phyloP scores from a whole-genome alignment of 768 basidiomycete genomes.

The Lactarius quietus region DNA sequence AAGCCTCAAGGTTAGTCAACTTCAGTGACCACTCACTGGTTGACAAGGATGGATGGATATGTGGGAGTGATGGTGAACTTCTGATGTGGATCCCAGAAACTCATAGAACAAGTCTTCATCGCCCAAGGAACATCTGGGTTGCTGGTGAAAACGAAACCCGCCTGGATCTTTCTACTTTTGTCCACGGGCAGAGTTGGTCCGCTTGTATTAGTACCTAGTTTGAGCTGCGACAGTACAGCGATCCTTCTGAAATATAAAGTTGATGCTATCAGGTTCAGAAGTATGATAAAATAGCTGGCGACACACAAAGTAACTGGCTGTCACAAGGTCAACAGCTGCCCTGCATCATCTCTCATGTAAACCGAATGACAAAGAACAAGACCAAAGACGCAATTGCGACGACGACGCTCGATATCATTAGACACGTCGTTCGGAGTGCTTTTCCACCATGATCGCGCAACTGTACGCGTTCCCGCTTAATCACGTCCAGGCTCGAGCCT shows the following conservation, averaged over 20 bases:
- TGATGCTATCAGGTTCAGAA: too few species aligned
- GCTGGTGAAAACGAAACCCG: background rate
- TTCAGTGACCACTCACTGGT: background rate
- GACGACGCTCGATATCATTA: slow-evolving; percentile 49
- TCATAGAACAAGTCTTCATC: background rate
- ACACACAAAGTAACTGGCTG: too few species aligned
- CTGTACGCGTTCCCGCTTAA: slow-evolving; percentile 59
- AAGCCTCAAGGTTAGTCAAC: background rate
- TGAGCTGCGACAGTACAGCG: too few species aligned
- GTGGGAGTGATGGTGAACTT: background rate
- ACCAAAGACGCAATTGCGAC: slow-evolving; percentile 68
- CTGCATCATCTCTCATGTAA: slow-evolving; percentile 44
- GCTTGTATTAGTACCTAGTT: background rate
- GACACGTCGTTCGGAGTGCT: slow-evolving; percentile 51
- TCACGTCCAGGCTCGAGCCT: slow-evolving; percentile 63
- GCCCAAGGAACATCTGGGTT: background rate
- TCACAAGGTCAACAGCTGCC: too few species aligned
- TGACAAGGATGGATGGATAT: background rate
- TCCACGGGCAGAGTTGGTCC: background rate
- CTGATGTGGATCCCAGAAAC: background rate
- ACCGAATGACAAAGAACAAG: slow-evolving; percentile 69
- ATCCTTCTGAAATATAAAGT: too few species aligned
- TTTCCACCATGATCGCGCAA: slow-evolving; percentile 45
- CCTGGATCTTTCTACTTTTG: background rate
- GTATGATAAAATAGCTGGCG: too few species aligned